A percentile compares a stretch with the other conserved stretches of the same genome.
Evolutionary conservation across 768 basidiomycete species (phyloP).

Genomic region (Candolleomyces eurysporus): DNA sequence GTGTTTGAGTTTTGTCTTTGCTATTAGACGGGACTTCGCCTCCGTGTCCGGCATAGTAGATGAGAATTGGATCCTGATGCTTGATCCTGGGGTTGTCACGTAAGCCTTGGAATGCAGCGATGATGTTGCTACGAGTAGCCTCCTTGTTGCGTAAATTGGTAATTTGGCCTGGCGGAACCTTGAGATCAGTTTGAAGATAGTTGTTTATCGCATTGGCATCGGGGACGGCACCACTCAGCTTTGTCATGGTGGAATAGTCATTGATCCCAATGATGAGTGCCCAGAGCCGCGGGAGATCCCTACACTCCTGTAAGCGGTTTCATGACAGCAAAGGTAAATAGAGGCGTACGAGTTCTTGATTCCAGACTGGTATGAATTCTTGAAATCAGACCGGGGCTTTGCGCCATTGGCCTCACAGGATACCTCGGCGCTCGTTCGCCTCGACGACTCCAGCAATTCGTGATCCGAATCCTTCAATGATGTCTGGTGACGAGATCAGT

Average conservation of each 20-base stretch:
- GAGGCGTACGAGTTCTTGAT: no score
- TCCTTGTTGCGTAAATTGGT: constrained; percentile 31
- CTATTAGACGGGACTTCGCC: neutral
- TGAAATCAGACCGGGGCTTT: no score
- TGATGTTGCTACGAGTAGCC: constrained; percentile 36
- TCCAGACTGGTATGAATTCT: no score
- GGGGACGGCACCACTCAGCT: constrained; percentile 33
- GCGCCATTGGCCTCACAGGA: no score
- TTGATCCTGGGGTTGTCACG: neutral
- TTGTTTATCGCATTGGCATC: constrained; percentile 39
- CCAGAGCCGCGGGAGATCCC: constrained; percentile 23
- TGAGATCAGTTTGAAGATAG: constrained; percentile 28
- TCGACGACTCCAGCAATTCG: no score
- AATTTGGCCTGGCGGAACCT: constrained; percentile 32
- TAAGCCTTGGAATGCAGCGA: constrained; percentile 26
- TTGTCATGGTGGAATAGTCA: constrained; percentile 25
- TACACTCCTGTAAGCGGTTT: neutral
- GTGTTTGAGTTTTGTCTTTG: neutral
- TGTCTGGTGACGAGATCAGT: no score
- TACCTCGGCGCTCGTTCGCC: no score
- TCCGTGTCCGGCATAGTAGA: constrained; percentile 49
- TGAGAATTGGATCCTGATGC: constrained; percentile 31
- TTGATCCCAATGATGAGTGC: constrained; percentile 46
- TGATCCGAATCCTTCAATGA: no score
- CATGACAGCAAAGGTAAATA: no score